These are phyloP conservation scores for Ustilago bromivora DNA, from an alignment of 1,284 basidiomycete genomes.

Conservation along the genomic window DNA sequence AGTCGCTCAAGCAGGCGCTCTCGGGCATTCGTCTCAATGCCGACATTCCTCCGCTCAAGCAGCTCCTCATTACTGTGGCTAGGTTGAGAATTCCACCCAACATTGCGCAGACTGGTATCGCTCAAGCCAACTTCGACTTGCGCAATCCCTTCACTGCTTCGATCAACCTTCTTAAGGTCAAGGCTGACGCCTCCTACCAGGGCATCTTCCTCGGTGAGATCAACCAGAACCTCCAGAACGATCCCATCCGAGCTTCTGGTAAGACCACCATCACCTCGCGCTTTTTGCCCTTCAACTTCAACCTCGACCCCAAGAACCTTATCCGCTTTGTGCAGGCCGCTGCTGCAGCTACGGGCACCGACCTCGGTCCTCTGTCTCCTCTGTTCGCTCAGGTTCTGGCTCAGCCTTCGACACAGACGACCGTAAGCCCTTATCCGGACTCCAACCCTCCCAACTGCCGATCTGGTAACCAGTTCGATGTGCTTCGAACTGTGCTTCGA, in stretches of 20 bases:
- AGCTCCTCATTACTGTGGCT: conserved; percentile 75
- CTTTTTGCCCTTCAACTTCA: conserved; percentile 76
- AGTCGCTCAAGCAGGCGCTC: conserved; percentile 77
- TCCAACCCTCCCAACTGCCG: conserved; percentile 72
- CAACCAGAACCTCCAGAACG: conserved; percentile 73
- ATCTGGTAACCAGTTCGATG: conserved; percentile 72
- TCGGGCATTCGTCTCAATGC: conserved; percentile 77
- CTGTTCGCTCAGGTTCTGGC: conserved; percentile 76
- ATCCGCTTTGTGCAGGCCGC: conserved; percentile 75
- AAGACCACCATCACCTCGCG: conserved; percentile 77
- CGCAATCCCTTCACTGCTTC: conserved; percentile 82
- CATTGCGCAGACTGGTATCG: conserved; percentile 63
- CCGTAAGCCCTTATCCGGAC: conserved; percentile 73
- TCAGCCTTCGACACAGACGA: conserved; percentile 76
- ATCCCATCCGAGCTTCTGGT: conserved; percentile 76
- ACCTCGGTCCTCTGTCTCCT: conserved; percentile 77
- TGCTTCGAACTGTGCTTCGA: conserved; percentile 76
- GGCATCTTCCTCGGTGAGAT: conserved; percentile 70
- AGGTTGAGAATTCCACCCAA: conserved; percentile 67
- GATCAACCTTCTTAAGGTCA: conserved; percentile 77
- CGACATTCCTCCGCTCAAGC: conserved; percentile 77
- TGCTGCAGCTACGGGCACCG: conserved; percentile 75
- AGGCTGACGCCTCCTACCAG: conserved; percentile 74
- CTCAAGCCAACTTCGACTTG: conserved; percentile 70
- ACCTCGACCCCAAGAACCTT: conserved; percentile 77